Percentiles rank a stretch among this genome's conserved stretches.
Evolutionary conservation across 148 eudicot genomes (phyloP).

Genomic region (Camellia japonica): DNA sequence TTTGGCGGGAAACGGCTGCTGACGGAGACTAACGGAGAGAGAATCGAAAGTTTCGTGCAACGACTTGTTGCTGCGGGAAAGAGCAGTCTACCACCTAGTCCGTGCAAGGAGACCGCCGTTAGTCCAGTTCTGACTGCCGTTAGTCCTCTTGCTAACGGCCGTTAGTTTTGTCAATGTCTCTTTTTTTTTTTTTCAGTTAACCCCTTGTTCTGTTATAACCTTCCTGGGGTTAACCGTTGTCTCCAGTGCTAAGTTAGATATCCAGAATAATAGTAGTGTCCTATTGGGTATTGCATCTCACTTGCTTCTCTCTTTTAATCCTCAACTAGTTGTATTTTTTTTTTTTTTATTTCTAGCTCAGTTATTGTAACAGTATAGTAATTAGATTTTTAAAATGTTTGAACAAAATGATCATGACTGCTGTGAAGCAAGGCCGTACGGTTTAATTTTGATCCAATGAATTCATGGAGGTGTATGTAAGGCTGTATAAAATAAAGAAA

Average conservation of each 20-base stretch:
- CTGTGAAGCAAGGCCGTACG: too few relatives aligned
- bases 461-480: too few relatives aligned
- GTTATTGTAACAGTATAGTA: too few relatives aligned
- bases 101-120: slow-evolving; percentile 66
- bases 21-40: slow-evolving; percentile 73
- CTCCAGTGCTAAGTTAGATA: slow-evolving; percentile 1
- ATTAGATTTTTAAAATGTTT: too few relatives aligned
- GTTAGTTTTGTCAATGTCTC: not conserved
- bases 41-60: slow-evolving; percentile 68
- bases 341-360: too few relatives aligned
- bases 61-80: slow-evolving; percentile 59
- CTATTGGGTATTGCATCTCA: not conserved
- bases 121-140: slow-evolving; percentile 64
- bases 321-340: not conserved
- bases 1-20: slow-evolving; percentile 90
- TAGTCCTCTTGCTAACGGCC: not conserved
- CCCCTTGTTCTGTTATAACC: not conserved
- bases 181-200: not conserved
- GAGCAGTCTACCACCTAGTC: slow-evolving; percentile 83
- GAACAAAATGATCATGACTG: too few relatives aligned
- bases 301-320: not conserved
- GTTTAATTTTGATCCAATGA: too few relatives aligned
- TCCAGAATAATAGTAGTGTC: not conserved
- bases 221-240: slow-evolving; percentile 1
- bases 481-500: too few relatives aligned